Evolutionary conservation across 305 asterid genomes (phyloP).

Genomic region (Rubia peregrina): DNA sequence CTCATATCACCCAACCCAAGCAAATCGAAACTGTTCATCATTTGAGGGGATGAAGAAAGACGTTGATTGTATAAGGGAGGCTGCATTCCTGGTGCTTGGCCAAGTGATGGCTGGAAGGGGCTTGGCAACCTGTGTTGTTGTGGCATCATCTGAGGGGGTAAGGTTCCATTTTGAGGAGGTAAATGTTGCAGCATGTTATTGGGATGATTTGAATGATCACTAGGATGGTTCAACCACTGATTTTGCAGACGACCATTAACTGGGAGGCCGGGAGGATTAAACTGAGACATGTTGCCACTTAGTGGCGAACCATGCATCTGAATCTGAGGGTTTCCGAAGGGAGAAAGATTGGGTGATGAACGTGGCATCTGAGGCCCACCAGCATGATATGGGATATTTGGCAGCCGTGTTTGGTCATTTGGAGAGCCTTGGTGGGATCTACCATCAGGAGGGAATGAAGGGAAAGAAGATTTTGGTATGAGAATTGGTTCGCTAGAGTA

Average conservation of each 20-base stretch:
- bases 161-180: slow-evolving; percentile 56
- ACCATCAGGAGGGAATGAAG: slow-evolving; percentile 67
- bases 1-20: slow-evolving; percentile 62
- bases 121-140: slow-evolving; percentile 53
- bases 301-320: slow-evolving; percentile 46
- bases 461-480: slow-evolving; percentile 51
- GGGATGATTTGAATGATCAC: slow-evolving; percentile 44
- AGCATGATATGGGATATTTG: slow-evolving; percentile 37
- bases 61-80: slow-evolving; percentile 51
- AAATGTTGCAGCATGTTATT: slow-evolving; percentile 42
- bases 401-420: slow-evolving; percentile 36
- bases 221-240: slow-evolving; percentile 53
- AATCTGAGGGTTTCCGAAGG: slow-evolving; percentile 49
- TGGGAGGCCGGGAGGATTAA: slow-evolving; percentile 44
- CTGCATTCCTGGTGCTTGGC: slow-evolving; percentile 54
- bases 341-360: slow-evolving; percentile 47
- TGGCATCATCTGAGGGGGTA: slow-evolving; percentile 45
- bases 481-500: slow-evolving; percentile 61
- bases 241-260: slow-evolving; percentile 48
- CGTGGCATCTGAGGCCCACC: slow-evolving; percentile 40
- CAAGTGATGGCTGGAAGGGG: slow-evolving; percentile 53
- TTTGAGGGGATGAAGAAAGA: slow-evolving; percentile 48
- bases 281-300: slow-evolving; percentile 65
- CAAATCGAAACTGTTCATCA: slow-evolving; percentile 51
- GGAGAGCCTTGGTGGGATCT: slow-evolving; percentile 61